Base-by-base conservation (phyloP, 306 rosid genomes). In the Hippophae rhamnoides region DNA sequence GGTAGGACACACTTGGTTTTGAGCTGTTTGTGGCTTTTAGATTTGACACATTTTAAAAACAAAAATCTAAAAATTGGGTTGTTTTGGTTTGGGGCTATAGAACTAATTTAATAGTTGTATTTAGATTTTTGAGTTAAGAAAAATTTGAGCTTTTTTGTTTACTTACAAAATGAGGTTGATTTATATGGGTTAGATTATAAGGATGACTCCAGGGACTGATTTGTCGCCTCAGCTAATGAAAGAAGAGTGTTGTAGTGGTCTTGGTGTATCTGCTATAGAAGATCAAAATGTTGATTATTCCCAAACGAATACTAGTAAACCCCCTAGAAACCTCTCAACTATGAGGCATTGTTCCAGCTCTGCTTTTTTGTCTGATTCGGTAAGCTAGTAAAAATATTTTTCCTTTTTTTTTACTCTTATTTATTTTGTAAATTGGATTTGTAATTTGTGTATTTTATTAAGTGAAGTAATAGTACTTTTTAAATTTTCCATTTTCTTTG, bases 271-370 rank as follows among this genome's bases (percentile, higher is more conserved):
- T 14, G 23, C 66, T 56, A 65, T 77, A 85, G 92, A 85, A 46
- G 80, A 79, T 66, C 78, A 54, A 1, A 74, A 81, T 60, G 82
- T 57, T 57, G 82, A 79, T 53, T 42, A 73, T 1, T 48, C 67
- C 69, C 76, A 70, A 10, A 47, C 7, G 9, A 43, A 53, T 56
- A 27, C 43, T 42, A 83, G 76, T 12, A 84, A 81, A 43, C 92
- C 92, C 55, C 92, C 92, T 0, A 62, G 85, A 70, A 82, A 69
- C 56, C 77, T 43, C 63, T 76, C 83, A 0, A 54, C 13, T 56
- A 66, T 74, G 74, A 72, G 87, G 45, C 82, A 84, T 68, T 76
- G 72, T 58, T 72, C 40, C 40, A 81, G 83, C 78, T 79, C 79
- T 64, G 66, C 87, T 6, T 76, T 79, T 65, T 68, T 79, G 68